Base-by-base conservation (phyloP, 176 grass and related monocot species). In the Carex pumila region DNA sequence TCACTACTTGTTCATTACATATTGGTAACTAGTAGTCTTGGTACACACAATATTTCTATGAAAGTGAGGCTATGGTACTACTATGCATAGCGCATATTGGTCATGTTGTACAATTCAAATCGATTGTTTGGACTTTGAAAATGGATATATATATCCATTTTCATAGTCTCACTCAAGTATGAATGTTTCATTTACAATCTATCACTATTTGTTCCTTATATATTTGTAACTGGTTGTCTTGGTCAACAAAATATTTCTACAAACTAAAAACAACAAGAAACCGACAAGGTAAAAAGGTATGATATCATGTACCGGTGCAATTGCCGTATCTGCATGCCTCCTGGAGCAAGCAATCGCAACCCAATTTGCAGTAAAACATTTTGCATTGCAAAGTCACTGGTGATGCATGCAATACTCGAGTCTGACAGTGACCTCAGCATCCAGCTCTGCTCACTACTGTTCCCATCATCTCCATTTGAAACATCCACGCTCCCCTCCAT, bases 341-440 rank as follows among this genome's bases (percentile, higher is more conserved):
- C 93, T 79, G 93, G 90, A 36, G 97, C 97, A 73, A 96, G 86
- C 36, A 99, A 85, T 37, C 93, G 91, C 7, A 99, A 90, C 65
- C 97, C 97, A 86, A 99, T 96, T 83, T 96, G 97, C 61, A 99
- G 71, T 65, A 99, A 86, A 87, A 99, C 97, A 84, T 99, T 99
- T 85, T 99, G 96, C 96, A 99, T 99, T 43, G 96, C 96, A 75
- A 92, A 99, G 36, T 99, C 96, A 82, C 90, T 89, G 47, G 96
- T 99, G 80, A 94, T 61, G 73, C 96, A 99, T 1, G 96, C 96
- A 39, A 99, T 81, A 84, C 88, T 94, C 5, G 96, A 99, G 86
- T 99, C 93, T 12, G 96, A 99, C 87, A 99, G 92, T 62, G 96
- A 92, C 81, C 88, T 93, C 29, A 95, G 85, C 7, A 78, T 62